phyloP scores from a whole-genome alignment of 2,329 filamentous ascomycete genomes.

The Lachnellula hyalina region DNA sequence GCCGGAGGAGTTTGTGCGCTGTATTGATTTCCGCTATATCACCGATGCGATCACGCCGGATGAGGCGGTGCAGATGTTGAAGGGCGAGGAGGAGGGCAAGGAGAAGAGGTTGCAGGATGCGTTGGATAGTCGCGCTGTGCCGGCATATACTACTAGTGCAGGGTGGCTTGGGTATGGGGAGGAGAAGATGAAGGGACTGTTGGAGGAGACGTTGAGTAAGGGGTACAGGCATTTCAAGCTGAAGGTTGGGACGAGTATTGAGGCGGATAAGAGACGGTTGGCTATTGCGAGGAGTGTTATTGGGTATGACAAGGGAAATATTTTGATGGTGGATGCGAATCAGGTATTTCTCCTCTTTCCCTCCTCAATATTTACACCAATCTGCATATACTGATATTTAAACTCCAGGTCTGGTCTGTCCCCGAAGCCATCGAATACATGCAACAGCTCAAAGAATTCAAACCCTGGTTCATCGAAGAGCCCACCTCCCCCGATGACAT shows the following conservation, averaged over 20 bases:
- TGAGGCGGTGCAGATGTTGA: constrained; percentile 70
- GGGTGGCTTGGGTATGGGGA: constrained; percentile 90
- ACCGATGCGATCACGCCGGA: constrained; percentile 86
- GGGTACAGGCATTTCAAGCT: constrained; percentile 88
- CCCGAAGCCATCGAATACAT: constrained; percentile 86
- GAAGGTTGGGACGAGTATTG: constrained; percentile 74
- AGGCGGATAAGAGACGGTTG: constrained; percentile 65
- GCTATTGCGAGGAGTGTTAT: constrained; percentile 72
- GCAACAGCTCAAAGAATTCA: constrained; percentile 74
- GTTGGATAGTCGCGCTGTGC: constrained; percentile 67
- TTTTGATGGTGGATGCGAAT: constrained; percentile 91
- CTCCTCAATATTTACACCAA: neutral
- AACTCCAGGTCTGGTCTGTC: constrained; percentile 67
- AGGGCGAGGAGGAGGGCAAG: constrained; percentile 62
- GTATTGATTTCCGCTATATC: constrained; percentile 94
- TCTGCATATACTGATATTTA: neutral
- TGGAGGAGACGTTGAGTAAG: constrained; percentile 67
- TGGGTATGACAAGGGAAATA: constrained; percentile 65
- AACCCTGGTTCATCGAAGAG: constrained; percentile 93
- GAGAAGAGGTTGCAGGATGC: constrained; percentile 67
- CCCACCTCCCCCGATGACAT: constrained; percentile 87
- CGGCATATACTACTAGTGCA: constrained; percentile 84
- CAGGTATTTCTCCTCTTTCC: constrained; percentile 47
- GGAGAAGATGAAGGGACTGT: constrained; percentile 73
- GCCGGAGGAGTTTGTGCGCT: constrained; percentile 77